Conservation (phyloP, 139 green algal species). For the Chlamydomonas schloesseri region DNA sequence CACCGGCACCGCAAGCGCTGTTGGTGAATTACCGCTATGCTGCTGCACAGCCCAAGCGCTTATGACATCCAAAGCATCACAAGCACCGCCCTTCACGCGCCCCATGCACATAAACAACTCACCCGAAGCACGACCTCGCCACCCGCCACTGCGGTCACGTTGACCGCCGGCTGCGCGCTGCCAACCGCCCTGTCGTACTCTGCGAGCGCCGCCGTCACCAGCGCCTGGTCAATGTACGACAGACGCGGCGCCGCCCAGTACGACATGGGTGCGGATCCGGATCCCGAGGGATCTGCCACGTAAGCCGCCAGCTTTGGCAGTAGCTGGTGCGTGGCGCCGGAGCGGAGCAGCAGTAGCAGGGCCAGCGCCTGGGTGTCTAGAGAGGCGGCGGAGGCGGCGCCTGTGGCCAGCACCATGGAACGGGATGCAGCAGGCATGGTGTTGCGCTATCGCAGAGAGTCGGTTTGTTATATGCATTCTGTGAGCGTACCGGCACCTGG, state of each 20-base stretch:
- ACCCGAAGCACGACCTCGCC: slow-evolving; percentile 15
- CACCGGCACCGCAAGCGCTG: no score
- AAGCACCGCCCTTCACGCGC: not conserved
- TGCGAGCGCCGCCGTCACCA: slow-evolving; percentile 41
- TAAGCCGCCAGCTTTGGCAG: slow-evolving; percentile 27
- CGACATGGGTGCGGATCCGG: not conserved
- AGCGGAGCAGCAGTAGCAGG: slow-evolving; percentile 25
- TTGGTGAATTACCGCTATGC: no score
- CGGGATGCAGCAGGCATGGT: no score
- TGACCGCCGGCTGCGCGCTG: slow-evolving; percentile 30
- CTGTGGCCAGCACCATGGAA: no score
- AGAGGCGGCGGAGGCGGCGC: not conserved
- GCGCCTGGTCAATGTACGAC: not conserved
- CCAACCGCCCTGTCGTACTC: slow-evolving; percentile 58
- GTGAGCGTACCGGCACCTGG: no score
- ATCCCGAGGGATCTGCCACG: not conserved
- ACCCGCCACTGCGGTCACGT: not conserved
- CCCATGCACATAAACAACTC: not conserved
- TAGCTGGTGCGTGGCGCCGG: not conserved
- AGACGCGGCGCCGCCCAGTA: no score
- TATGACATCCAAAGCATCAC: no score
- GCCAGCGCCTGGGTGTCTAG: slow-evolving; percentile 1
- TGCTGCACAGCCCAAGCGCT: no score
- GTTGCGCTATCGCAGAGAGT: no score
- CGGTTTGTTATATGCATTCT: no score